phyloP scores from a whole-genome alignment of 2,329 filamentous ascomycete species.

The Hypomyces perniciosus region DNA sequence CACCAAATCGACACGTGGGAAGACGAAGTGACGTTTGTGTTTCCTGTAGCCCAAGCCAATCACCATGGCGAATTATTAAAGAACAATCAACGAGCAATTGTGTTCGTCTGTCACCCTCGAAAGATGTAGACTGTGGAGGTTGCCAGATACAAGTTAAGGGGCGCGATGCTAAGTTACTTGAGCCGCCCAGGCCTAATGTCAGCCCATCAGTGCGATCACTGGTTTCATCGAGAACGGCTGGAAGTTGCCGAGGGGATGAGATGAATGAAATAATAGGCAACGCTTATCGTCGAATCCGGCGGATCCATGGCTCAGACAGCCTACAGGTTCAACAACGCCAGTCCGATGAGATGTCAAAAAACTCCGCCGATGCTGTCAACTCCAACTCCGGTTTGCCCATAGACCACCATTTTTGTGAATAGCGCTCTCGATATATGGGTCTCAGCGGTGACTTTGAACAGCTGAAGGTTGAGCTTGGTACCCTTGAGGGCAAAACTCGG shows the following conservation, averaged over 20 bases:
- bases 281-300: background rate
- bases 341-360: background rate
- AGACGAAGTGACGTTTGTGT: background rate
- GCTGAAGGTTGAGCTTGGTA: constrained; percentile 4
- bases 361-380: background rate
- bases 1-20: background rate
- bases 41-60: background rate
- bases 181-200: background rate
- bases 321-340: background rate
- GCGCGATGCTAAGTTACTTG: background rate
- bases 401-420: constrained; percentile 10
- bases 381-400: background rate
- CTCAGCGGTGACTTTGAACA: constrained; percentile 10
- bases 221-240: background rate
- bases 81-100: background rate
- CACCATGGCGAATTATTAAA: too few relatives aligned
- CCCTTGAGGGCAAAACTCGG: background rate
- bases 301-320: background rate
- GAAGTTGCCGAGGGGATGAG: background rate
- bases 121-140: too few relatives aligned
- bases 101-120: background rate
- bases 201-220: background rate
- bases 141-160: too few relatives aligned
- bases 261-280: background rate
- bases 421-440: constrained; percentile 8